Base-by-base conservation (phyloP, 306 rosid genomes). In the Vigna radiata region DNA sequence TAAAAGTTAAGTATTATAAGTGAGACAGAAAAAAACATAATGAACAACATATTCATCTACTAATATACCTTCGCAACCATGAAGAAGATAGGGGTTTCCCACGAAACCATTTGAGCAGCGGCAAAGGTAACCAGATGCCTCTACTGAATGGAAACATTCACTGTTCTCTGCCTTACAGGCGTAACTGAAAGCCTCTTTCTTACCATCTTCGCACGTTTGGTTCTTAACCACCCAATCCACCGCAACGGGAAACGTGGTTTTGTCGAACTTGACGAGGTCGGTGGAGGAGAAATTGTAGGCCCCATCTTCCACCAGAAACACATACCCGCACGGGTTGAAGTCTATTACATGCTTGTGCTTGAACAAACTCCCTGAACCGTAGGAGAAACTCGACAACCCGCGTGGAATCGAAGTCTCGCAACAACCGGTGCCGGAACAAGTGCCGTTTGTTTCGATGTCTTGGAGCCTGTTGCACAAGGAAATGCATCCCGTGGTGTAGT, bases 141-240 rank as follows among this genome's bases (percentile, higher is more conserved):
- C 49, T 0, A n/a, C 15, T 3, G 79, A 21, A 16, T 47, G 5
- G 2, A 16, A 11, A 8, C 48, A 29, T 16, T 55, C 56, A 54
- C 33, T 46, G 11, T 77, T 69, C 0, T 59, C 63, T 0, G 25
- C 60, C 17, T 56, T 44, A 47, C 87, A 83, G 0, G 81, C 52
- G 33, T 63, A 78, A 27, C 46, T 79, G 1, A 68, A 18, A 31
- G 0, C 7, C 1, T 70, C 39, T 0, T 77, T 59, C 18, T 8
- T 0, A 4, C 58, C 90, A 0, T 65, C 9, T 0, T 0, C 1
- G 33, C 94, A 86, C 0, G 82, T 78, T 18, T 58, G 3, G 23
- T 86, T 67, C 17, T 73, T 74, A 14, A 86, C 56, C 4, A 72
- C 81, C 94, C 94, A 90, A 70, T 83, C 79, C 8, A 88, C 29